Evolutionary conservation across 2,329 filamentous ascomycete genomes (phyloP), one percentile per base, ranked within the genome.

Genomic region (Arthroderma sp.): DNA sequence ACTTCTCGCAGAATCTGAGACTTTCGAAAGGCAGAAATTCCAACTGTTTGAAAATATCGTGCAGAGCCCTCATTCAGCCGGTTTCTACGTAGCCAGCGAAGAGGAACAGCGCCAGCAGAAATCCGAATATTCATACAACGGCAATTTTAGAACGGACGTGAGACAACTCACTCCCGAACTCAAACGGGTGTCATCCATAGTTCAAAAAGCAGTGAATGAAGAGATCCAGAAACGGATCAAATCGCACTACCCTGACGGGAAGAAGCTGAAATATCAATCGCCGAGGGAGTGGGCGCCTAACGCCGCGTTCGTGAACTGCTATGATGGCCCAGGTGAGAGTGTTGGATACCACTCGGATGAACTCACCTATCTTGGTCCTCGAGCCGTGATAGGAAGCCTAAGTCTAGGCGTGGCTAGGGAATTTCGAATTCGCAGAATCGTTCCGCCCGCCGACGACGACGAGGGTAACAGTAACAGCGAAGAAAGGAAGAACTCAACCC

Each of bases 321-420:
- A 98, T 61, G 71, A 81, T 54, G 88, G 88, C 0, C 81, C 78
- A 0, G 71, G 78, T 7, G 78, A 96, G 65, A 86, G 73, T 49
- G 88, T 96, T 0, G 91, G 91, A 30, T 96, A 86, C 65, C 91
- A 98, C 63, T 80, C 83, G 32, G 91, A 98, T 59, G 85, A 94
- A 55, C 71, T 95, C 10, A 95, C 89, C 0, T 96, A 96, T 57
- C 74, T 96, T 1, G 91, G 91, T 0, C 91, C 91, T 0, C 79
- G 83, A 5, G 78, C 89, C 5, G 73, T 94, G 22, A 96, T 96
- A 47, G 91, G 88, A 0, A 93, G 86, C 40, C 67, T 98, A 4
- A 94, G 86, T 33, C 72, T 98, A 0, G 91, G 91, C 1, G 91
- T 96, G 0, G 80, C 86, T n/a, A 75, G 91, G 6, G 87, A 95